A percentile compares a stretch with the other conserved stretches of the same genome.
These are phyloP conservation scores for Primulina huaijiensis DNA, from an alignment of 257 asterid genomes.

Conservation along the genomic window DNA sequence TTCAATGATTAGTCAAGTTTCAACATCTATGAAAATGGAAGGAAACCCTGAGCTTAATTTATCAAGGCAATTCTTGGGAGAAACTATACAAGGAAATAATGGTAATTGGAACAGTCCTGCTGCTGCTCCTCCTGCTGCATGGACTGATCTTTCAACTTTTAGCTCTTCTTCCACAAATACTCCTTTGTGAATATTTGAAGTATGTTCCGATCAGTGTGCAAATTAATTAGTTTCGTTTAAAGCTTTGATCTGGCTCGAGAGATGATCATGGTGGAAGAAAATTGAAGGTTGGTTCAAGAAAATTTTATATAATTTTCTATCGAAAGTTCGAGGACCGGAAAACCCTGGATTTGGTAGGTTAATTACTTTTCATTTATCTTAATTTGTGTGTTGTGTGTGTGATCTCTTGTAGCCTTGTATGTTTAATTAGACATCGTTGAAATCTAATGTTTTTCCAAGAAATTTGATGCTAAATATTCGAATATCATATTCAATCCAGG, in stretches of 20 bases:
- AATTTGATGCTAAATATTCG: neutral
- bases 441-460: constrained; percentile 19
- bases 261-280: neutral
- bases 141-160: constrained; percentile 72
- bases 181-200: constrained; percentile 30
- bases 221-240: neutral
- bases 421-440: constrained; percentile 16
- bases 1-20: constrained; percentile 45
- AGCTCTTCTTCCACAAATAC: constrained; percentile 68
- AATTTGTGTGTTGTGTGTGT: constrained; percentile 22
- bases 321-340: constrained; percentile 8
- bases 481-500: constrained; percentile 8
- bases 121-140: constrained; percentile 28
- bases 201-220: neutral
- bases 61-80: constrained; percentile 54
- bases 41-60: constrained; percentile 41
- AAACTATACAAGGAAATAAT: constrained; percentile 33
- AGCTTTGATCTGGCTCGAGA: constrained; percentile 1
- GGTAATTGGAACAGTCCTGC: constrained; percentile 42
- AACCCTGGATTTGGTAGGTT: constrained; percentile 51
- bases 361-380: constrained; percentile 3
- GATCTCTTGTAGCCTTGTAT: constrained; percentile 21
- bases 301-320: neutral
- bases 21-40: constrained; percentile 69
- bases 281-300: neutral